A percentile compares a stretch with the other conserved stretches of the same genome.
Evolutionary conservation across 768 basidiomycete genomes (phyloP).

Genomic region (Psilocybe sp.): DNA sequence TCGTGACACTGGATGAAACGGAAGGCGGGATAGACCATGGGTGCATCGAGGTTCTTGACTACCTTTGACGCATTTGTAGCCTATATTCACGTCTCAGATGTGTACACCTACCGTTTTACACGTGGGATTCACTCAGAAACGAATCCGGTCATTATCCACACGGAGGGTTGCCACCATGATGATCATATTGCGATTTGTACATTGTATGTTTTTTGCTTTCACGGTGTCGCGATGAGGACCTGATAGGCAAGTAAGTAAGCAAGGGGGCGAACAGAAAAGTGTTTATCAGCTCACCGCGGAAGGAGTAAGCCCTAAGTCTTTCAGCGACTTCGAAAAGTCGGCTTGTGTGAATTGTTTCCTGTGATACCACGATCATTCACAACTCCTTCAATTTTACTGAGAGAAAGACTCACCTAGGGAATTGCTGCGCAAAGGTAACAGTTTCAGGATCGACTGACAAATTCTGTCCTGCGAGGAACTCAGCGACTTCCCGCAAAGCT

Average conservation of each 20-base stretch:
- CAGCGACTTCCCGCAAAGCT: conserved; percentile 86
- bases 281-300: conserved; percentile 63
- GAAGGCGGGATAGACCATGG: too few relatives aligned
- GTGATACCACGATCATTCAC: not conserved
- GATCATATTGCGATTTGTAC: too few relatives aligned
- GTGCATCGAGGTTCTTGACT: too few relatives aligned
- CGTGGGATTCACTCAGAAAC: too few relatives aligned
- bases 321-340: conserved; percentile 79
- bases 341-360: conserved; percentile 75
- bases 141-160: too few relatives aligned
- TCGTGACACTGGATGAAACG: too few relatives aligned
- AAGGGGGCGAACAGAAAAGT: not conserved
- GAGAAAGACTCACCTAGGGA: conserved; percentile 65
- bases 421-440: conserved; percentile 74
- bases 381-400: not conserved
- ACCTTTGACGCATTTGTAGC: too few relatives aligned
- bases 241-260: conserved; percentile 15
- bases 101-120: too few relatives aligned
- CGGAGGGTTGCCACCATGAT: too few relatives aligned
- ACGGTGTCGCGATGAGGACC: conserved; percentile 55
- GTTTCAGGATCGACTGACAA: conserved; percentile 71
- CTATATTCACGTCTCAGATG: too few relatives aligned
- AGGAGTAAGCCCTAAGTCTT: conserved; percentile 85
- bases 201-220: not conserved
- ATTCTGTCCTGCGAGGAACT: conserved; percentile 78